phyloP scores from a whole-genome alignment of 495 filamentous ascomycete species.

The Hypoxylon lienhwacheense region DNA sequence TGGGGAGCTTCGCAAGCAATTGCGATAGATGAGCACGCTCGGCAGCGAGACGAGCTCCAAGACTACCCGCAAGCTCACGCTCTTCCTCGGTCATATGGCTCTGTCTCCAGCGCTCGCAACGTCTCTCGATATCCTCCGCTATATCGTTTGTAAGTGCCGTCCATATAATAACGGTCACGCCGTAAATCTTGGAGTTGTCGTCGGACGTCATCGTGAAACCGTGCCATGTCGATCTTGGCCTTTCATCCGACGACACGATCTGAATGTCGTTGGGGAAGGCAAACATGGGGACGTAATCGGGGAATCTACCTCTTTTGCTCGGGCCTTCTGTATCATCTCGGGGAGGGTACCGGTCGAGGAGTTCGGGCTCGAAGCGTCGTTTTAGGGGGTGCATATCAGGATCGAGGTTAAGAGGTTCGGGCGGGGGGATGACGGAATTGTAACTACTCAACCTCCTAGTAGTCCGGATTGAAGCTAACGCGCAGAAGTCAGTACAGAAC shows the following conservation, averaged over 20 bases:
- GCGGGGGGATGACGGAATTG: constrained; percentile 94
- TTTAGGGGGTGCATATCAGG: constrained; percentile 96
- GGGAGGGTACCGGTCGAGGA: constrained; percentile 90
- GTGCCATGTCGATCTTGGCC: constrained; percentile 94
- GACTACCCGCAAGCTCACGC: constrained; percentile 86
- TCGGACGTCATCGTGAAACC: constrained; percentile 96
- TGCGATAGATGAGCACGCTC: constrained; percentile 90
- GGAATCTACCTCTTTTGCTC: constrained; percentile 82
- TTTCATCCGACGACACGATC: constrained; percentile 92
- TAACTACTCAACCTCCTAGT: constrained; percentile 92
- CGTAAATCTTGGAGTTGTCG: constrained; percentile 89
- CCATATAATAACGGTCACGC: constrained; percentile 91
- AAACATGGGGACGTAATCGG: constrained; percentile 98
- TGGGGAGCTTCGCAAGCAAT: constrained; percentile 79
- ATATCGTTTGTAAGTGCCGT: constrained; percentile 79
- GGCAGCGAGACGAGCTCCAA: constrained; percentile 85
- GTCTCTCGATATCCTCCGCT: constrained; percentile 84
- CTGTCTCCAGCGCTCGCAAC: constrained; percentile 91
- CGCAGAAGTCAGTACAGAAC: constrained; percentile 40
- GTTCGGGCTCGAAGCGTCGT: constrained; percentile 88
- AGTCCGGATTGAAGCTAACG: constrained; percentile 81
- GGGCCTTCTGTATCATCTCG: constrained; percentile 78
- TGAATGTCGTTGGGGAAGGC: constrained; percentile 98
- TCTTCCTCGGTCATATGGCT: constrained; percentile 97
- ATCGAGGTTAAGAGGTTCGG: constrained; percentile 83